These are phyloP conservation scores for Pythium biforme DNA, from an alignment of 352 stramenopile species.

Conservation along the genomic window DNA sequence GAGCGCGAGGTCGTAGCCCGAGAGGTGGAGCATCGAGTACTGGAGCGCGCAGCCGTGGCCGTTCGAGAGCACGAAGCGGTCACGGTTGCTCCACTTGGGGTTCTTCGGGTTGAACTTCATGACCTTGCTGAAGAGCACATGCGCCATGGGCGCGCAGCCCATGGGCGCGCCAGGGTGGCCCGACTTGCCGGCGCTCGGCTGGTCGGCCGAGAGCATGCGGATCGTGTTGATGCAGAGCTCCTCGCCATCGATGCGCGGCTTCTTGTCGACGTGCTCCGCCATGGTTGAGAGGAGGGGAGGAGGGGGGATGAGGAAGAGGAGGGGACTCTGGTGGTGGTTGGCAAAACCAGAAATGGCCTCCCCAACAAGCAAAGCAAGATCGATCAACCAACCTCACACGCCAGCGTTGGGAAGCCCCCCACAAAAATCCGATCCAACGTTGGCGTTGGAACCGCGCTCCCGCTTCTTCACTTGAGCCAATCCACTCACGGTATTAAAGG, in stretches of 20 bases:
- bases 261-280: conserved; percentile 81
- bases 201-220: conserved; percentile 96
- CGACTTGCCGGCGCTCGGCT: conserved; percentile 96
- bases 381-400: background rate
- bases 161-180: conserved; percentile 98
- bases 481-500: conserved; percentile 3
- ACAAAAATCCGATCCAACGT: conserved; percentile 8
- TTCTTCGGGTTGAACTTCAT: conserved; percentile 90
- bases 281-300: conserved; percentile 31
- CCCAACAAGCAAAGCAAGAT: background rate
- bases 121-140: conserved; percentile 94
- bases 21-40: conserved; percentile 99
- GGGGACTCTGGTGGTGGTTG: conserved; percentile 5
- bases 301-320: background rate
- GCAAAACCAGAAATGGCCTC: conserved; percentile 29
- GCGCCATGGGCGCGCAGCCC: conserved; percentile 98
- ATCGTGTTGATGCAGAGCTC: conserved; percentile 98
- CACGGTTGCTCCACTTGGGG: conserved; percentile 92
- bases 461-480: conserved; percentile 10
- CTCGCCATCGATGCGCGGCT: conserved; percentile 64
- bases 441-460: background rate
- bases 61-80: conserved; percentile 99
- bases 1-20: conserved; percentile 92
- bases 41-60: conserved; percentile 98
- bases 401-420: conserved; percentile 5